Evolutionary conservation across 2,329 filamentous ascomycete species (phyloP).

Genomic region (Aspergillus fijiensis): DNA sequence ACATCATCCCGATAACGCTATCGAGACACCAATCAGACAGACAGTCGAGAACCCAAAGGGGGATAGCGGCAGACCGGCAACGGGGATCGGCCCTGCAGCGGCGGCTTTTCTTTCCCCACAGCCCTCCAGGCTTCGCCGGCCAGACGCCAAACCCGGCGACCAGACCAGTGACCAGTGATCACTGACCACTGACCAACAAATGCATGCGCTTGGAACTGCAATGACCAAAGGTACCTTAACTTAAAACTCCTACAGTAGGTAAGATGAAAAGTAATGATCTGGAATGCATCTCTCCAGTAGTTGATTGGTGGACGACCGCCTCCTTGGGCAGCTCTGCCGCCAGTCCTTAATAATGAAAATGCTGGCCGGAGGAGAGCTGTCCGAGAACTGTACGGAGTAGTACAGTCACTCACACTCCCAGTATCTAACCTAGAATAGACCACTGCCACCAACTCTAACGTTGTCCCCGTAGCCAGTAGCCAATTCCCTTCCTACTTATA

Average conservation of each 20-base stretch:
- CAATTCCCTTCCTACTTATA: background rate
- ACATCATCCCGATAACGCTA: constrained; percentile 23
- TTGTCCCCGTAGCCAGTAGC: background rate
- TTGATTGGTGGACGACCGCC: constrained; percentile 1
- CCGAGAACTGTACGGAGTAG: background rate
- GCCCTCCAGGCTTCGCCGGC: background rate
- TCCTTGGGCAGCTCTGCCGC: constrained; percentile 15
- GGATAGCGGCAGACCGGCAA: constrained; percentile 25
- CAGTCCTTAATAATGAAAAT: constrained; percentile 4
- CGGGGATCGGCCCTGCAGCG: constrained; percentile 30
- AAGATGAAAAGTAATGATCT: too few species aligned
- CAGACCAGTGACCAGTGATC: too few species aligned
- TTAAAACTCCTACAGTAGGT: too few species aligned
- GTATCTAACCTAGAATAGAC: too few species aligned
- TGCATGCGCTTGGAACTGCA: background rate
- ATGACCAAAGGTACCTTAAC: background rate
- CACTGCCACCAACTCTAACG: background rate
- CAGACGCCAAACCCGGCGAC: background rate
- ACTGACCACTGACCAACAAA: too few species aligned
- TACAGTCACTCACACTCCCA: too few species aligned
- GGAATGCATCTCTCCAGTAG: background rate
- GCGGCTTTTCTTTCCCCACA: constrained; percentile 21
- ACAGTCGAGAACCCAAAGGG: constrained; percentile 9
- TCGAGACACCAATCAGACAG: constrained; percentile 24
- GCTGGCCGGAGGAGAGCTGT: background rate